Evolutionary conservation across 2,329 filamentous ascomycete genomes (phyloP), one percentile per base, ranked within the genome.

Genomic region (Trichoderma citrinoviride): DNA sequence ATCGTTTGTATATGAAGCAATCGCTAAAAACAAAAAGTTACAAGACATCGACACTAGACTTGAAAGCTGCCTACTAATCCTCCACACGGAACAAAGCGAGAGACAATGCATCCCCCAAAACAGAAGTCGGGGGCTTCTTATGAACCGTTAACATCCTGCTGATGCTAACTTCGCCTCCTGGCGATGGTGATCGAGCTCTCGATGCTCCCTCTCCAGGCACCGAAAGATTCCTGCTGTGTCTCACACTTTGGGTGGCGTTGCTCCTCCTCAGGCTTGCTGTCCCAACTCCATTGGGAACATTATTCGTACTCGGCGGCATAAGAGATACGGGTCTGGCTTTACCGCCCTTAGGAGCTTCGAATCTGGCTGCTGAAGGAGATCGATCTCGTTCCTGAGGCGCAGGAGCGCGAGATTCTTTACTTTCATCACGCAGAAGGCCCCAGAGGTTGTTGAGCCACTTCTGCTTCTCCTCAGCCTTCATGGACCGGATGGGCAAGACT

Each of bases 391-490:
- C 46, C 17, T 62, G 50, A 27, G 66, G 52, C 8, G 61, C 21
- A 37, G 58, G 23, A 2, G 49, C 49, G 23, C 52, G 56, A 29
- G 53, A 62, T 29, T 69, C 67, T 53, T 64, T 65, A 17, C 55
- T 67, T 43, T 73, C 72, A 15, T 73, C 70, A 29, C 50, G 49
- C n/a, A 76, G 58, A 47, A 75, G 57, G 1, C 68, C 68, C 74
- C 74, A 76, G 7, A 76, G 63, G 41, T 69, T 66, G 43, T 73
- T 71, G 12, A 76, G 54, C 74, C 75, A 77, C 50, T 70, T 72
- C 64, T 76, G 73, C 68, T 76, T 75, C 67, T 76, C 74, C 60
- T 76, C 74, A 3, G 73, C 69, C 63, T 75, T 73, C 72, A 75
- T 76, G 21, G 74, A 76, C 2, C 75, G 73, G 47, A 74, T 70